These are phyloP conservation scores for Lycium barbarum DNA, from an alignment of 257 asterid genomes.

Conservation along the genomic window DNA sequence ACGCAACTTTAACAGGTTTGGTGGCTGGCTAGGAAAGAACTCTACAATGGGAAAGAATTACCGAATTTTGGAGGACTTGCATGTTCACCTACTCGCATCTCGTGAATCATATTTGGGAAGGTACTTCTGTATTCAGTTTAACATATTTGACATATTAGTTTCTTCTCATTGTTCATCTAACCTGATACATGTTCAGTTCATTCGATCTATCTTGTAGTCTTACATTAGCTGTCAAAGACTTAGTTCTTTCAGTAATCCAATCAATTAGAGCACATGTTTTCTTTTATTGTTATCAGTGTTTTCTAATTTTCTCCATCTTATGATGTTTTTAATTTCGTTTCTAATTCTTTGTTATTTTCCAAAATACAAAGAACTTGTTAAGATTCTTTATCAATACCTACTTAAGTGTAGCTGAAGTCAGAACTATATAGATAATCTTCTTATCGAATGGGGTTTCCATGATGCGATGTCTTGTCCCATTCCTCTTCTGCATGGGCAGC, in stretches of 20 bases:
- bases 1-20: constrained; percentile 92
- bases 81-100: constrained; percentile 91
- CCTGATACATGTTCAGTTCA: constrained; percentile 17
- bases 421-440: neutral
- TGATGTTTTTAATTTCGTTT: neutral
- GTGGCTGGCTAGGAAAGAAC: constrained; percentile 99
- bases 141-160: neutral
- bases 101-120: constrained; percentile 85
- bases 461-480: neutral
- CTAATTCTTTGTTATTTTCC: neutral
- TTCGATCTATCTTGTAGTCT: neutral
- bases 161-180: neutral
- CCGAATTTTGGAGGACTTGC: constrained; percentile 90
- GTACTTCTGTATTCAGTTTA: constrained; percentile 43
- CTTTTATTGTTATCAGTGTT: constrained; percentile 9
- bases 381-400: constrained; percentile 14
- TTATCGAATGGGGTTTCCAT: neutral
- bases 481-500: neutral
- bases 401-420: neutral
- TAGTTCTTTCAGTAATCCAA: neutral
- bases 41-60: constrained; percentile 86
- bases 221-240: neutral
- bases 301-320: neutral
- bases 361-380: neutral
- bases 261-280: neutral